phyloP scores from a whole-genome alignment of 495 filamentous ascomycete species.

The Hypoxylon rickii region DNA sequence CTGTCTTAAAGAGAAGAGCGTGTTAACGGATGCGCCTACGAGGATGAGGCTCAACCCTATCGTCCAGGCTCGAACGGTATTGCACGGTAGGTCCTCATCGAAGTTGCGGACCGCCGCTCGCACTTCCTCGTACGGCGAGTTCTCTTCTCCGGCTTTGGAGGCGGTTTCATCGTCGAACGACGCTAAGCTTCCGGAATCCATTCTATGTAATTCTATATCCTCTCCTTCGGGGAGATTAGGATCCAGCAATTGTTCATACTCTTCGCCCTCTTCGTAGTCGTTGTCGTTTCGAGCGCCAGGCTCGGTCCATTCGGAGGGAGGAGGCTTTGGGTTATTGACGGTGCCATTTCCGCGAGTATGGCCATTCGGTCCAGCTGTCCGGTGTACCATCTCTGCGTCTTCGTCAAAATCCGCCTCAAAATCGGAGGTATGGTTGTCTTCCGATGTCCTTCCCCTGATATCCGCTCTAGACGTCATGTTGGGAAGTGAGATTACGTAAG shows the following conservation, averaged over 20 bases:
- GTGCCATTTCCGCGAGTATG: conserved; percentile 28
- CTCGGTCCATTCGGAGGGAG: conserved; percentile 41
- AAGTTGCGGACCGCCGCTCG: conserved; percentile 63
- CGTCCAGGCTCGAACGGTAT: conserved; percentile 74
- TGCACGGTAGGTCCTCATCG: conserved; percentile 69
- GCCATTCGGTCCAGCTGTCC: conserved; percentile 19
- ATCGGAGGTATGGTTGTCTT: conserved; percentile 37
- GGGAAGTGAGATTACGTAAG: not conserved
- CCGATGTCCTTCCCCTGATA: conserved; percentile 12
- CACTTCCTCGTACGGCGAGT: conserved; percentile 76
- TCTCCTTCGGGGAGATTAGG: conserved; percentile 53
- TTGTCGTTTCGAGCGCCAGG: conserved; percentile 32
- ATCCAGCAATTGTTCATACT: conserved; percentile 52
- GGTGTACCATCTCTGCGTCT: conserved; percentile 31
- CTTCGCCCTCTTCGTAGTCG: conserved; percentile 46
- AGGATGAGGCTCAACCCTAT: conserved; percentile 70
- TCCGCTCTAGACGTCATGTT: conserved; percentile 36
- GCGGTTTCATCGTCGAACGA: conserved; percentile 45
- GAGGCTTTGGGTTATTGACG: conserved; percentile 39
- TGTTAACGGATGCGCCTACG: conserved; percentile 70
- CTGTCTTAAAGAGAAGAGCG: conserved; percentile 70
- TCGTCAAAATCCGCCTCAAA: conserved; percentile 35
- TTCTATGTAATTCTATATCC: conserved; percentile 36
- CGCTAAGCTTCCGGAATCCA: conserved; percentile 24
- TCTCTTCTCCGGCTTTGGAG: conserved; percentile 39